Evolutionary conservation across 345 rosid species (phyloP).

Genomic region (Hibiscus tridactylites): DNA sequence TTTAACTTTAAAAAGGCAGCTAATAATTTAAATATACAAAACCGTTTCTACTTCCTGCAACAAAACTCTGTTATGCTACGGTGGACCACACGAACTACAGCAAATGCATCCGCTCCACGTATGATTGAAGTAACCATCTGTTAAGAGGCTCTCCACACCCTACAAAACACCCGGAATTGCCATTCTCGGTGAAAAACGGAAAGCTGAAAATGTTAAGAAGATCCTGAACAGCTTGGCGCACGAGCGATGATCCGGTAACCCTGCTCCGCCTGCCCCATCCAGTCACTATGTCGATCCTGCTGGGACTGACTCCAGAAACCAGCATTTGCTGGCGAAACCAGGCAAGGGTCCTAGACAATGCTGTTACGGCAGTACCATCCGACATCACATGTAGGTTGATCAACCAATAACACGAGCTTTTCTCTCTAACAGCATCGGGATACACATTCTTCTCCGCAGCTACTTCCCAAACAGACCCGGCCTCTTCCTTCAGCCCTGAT

Average conservation of each 20-base stretch:
- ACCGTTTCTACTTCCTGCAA: conserved; percentile 13
- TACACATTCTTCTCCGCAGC: conserved; percentile 75
- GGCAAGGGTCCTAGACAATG: conserved; percentile 75
- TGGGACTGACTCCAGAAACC: conserved; percentile 53
- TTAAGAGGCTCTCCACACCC: conserved; percentile 81
- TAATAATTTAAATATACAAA: neutral
- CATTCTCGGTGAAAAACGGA: conserved; percentile 70
- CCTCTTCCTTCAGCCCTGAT: conserved; percentile 88
- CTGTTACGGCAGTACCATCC: conserved; percentile 86
- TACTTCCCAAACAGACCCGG: conserved; percentile 93
- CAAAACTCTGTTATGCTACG: conserved; percentile 21
- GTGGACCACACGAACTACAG: conserved; percentile 25
- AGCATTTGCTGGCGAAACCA: conserved; percentile 80
- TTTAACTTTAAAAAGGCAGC: no score
- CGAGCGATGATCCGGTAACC: conserved; percentile 82
- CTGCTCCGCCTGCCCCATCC: conserved; percentile 95
- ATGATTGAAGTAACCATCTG: conserved; percentile 70
- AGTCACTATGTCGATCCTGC: conserved; percentile 80
- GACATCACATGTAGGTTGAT: conserved; percentile 96
- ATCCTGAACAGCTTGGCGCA: conserved; percentile 70
- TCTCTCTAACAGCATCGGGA: conserved; percentile 75
- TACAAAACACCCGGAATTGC: conserved; percentile 82
- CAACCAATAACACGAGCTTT: conserved; percentile 75
- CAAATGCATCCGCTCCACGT: conserved; percentile 87
- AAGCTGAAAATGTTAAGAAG: conserved; percentile 67